A percentile compares a stretch with the other conserved stretches of the same genome.
These are phyloP conservation scores for Cicer cuneatum DNA, from an alignment of 306 rosid genomes.

Conservation along the genomic window DNA sequence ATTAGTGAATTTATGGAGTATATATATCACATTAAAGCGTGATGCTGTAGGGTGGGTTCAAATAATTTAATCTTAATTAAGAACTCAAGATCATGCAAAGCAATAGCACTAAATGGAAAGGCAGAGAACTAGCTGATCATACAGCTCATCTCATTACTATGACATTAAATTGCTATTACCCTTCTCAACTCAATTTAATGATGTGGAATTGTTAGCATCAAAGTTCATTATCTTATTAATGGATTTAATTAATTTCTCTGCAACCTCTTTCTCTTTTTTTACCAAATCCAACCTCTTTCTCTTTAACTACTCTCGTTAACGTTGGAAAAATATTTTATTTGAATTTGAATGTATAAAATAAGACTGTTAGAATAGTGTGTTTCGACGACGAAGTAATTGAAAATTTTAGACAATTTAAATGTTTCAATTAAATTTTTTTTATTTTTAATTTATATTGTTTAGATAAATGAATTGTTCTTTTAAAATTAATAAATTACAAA, in stretches of 20 bases:
- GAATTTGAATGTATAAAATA: too few species aligned
- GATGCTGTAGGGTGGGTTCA: too few species aligned
- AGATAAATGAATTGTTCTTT: too few species aligned
- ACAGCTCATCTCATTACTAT: constrained; percentile 31
- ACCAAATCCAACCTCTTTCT: too few species aligned
- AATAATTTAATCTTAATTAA: not conserved
- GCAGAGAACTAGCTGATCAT: constrained; percentile 4
- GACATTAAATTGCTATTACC: constrained; percentile 27
- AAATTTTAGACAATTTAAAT: too few species aligned
- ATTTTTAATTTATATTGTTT: too few species aligned
- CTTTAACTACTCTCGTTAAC: not conserved
- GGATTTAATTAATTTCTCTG: not conserved
- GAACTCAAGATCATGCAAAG: constrained; percentile 2
- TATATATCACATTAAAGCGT: too few species aligned
- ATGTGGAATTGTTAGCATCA: not conserved
- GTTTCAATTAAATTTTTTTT: too few species aligned
- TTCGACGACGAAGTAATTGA: too few species aligned
- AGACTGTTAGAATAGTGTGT: too few species aligned
- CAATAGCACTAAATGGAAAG: not conserved
- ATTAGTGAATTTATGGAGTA: too few species aligned
- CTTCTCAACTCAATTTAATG: not conserved
- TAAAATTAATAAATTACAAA: too few species aligned
- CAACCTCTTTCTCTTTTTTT: not conserved
- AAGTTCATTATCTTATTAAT: not conserved
- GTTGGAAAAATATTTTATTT: not conserved